Conservation (phyloP, 805 yeast species). For the Nakazawaea wickerhamii region DNA sequence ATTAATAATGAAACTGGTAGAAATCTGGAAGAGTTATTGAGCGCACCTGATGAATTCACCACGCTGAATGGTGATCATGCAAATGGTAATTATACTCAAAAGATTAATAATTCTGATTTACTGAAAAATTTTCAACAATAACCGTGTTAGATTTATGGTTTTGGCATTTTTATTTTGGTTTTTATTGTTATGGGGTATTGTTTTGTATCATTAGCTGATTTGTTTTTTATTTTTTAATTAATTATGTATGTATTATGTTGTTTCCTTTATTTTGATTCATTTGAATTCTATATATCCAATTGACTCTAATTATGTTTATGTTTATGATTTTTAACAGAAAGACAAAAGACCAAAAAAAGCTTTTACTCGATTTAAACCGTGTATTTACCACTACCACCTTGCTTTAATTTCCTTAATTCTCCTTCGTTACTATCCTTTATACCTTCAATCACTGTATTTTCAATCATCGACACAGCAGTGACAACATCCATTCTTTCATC, state of each 20-base stretch:
- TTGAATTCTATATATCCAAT: too few relatives aligned
- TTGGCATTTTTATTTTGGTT: too few relatives aligned
- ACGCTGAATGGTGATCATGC: not conserved
- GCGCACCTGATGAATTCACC: not conserved
- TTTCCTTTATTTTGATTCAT: too few relatives aligned
- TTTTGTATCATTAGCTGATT: not conserved
- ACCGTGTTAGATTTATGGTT: too few relatives aligned
- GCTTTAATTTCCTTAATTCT: slow-evolving; percentile 26
- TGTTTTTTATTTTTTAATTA: not conserved
- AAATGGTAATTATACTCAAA: not conserved
- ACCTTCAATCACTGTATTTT: slow-evolving; percentile 51
- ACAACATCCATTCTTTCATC: slow-evolving; percentile 51
- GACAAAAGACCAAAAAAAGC: too few relatives aligned
- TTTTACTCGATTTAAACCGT: slow-evolving; percentile 31
- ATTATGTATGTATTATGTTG: not conserved
- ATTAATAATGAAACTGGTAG: not conserved
- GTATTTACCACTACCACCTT: slow-evolving; percentile 42
- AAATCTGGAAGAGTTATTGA: not conserved
- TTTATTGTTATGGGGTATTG: not conserved
- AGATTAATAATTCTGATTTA: too few relatives aligned
- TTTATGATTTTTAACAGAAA: too few relatives aligned
- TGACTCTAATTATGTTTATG: too few relatives aligned
- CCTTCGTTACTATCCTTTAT: slow-evolving; percentile 43
- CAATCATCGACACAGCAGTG: slow-evolving; percentile 53
- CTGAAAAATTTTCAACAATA: too few relatives aligned